Evolutionary conservation across 2,329 filamentous ascomycete genomes (phyloP), one percentile per base, ranked within the genome.

Genomic region (Chaetomiaceae sp.): DNA sequence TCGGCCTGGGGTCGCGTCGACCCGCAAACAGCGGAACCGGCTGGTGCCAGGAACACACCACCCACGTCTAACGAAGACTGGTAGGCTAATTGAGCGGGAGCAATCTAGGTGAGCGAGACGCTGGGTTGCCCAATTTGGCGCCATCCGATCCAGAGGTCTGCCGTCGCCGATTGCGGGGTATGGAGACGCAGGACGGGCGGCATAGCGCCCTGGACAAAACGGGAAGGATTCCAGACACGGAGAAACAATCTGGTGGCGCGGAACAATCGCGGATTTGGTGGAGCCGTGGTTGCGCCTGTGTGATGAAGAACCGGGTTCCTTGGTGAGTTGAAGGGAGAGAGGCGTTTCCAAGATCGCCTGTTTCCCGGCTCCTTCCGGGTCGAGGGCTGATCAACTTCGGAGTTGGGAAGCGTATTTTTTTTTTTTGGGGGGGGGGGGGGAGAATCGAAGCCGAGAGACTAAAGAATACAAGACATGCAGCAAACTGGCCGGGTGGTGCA

Each of bases 1-100:
- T 44, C 48, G 42, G 48, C 41, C 45, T 50, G 40, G 37, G 44
- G 44, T 54, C 40, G 51, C 48, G 56, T 56, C 47, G 40, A 27
- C 43, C 56, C 44, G 53, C 23, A 16, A 18, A 41, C 36, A 23
- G 46, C 29, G 3, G 5, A 38, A n/a, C 25, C 14, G 14, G 30
- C 14, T 16, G 48, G 40, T 18, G 29, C 37, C 33, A 38, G 51
- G 38, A 29, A 43, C 43, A n/a, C 37, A 42, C 18, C 30, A n/a
- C 41, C 13, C 36, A 20, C 8, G 20, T 27, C 32, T 23, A 30
- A 4, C 13, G 23, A 21, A 27, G 4, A 40, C 10, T 32, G 16
- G 18, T 18, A 40, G 45, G 51, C 23, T 45, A 44, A 38, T 23
- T 29, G 30, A 33, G 14, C 18, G 20, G 32, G 27, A 13, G 41